Percentiles rank a stretch among this genome's conserved stretches.
These are phyloP conservation scores for Heliamphora pulchella DNA, from an alignment of 179 eudicot species.

Conservation along the genomic window DNA sequence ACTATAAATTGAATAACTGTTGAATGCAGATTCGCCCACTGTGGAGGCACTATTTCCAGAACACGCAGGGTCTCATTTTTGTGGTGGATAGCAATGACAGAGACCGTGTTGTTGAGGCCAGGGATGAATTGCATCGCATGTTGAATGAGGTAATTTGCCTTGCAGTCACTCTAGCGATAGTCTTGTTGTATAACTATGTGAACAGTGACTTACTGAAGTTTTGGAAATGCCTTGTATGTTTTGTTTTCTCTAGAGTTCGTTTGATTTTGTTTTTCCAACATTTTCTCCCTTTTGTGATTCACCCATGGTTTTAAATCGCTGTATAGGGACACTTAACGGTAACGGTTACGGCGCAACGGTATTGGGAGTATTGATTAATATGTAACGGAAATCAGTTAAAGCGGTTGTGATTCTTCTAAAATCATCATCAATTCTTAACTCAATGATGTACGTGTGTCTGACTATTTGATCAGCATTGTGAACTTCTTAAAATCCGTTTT, in stretches of 20 bases:
- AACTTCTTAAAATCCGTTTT: too few relatives aligned
- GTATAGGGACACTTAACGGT: neutral
- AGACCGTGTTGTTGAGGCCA: conserved; percentile 56
- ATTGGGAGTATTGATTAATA: neutral
- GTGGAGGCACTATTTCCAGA: conserved; percentile 91
- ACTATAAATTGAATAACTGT: neutral
- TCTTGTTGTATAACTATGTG: neutral
- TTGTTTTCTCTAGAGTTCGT: neutral
- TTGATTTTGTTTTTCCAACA: neutral
- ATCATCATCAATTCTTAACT: too few relatives aligned
- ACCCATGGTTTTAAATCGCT: neutral
- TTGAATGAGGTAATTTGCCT: conserved; percentile 39
- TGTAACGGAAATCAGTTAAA: neutral
- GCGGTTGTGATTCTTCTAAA: too few relatives aligned
- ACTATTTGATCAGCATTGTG: too few relatives aligned
- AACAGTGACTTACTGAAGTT: neutral
- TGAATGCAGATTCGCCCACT: conserved; percentile 63
- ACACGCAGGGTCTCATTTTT: conserved; percentile 60
- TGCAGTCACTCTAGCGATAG: neutral
- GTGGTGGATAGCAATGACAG: conserved; percentile 61
- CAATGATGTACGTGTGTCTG: too few relatives aligned
- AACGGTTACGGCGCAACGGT: neutral
- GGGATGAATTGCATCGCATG: conserved; percentile 56
- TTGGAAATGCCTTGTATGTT: too few relatives aligned
- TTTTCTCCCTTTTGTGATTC: neutral